Percentiles rank a stretch among this genome's conserved stretches.
Evolutionary conservation across 176 grass and related monocot genomes (phyloP).

Genomic region (Oryza glaberrima): DNA sequence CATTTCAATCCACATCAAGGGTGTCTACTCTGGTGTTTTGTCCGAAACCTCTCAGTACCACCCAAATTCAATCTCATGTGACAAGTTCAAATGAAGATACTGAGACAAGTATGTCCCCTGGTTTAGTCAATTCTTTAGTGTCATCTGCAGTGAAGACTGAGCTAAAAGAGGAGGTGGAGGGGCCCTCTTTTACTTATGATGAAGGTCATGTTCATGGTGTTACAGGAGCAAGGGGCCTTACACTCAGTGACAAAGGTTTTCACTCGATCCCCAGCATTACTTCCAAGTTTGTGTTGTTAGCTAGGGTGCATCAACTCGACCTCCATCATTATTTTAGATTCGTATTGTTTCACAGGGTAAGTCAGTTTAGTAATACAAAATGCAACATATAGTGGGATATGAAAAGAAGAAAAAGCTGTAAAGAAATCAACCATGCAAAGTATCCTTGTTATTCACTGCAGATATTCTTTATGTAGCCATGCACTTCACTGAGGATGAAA

Average conservation of each 20-base stretch:
- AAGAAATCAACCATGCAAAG: not conserved
- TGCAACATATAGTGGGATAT: not conserved
- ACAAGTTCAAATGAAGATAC: slow-evolving; percentile 45
- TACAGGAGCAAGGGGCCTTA: slow-evolving; percentile 43
- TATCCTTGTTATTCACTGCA: not conserved
- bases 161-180: slow-evolving; percentile 32
- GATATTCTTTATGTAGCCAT: not conserved
- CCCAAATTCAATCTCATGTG: slow-evolving; percentile 34
- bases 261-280: slow-evolving; percentile 53
- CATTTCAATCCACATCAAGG: slow-evolving; percentile 25
- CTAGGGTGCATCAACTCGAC: slow-evolving; percentile 11
- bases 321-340: slow-evolving; percentile 75
- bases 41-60: slow-evolving; percentile 30
- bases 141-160: slow-evolving; percentile 33
- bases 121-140: slow-evolving; percentile 32
- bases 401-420: not conserved
- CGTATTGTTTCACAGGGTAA: not conserved
- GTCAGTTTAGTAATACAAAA: slow-evolving; percentile 29
- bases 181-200: slow-evolving; percentile 37
- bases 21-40: slow-evolving; percentile 37
- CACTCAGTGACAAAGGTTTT: slow-evolving; percentile 55
- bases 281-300: slow-evolving; percentile 68
- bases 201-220: slow-evolving; percentile 51
- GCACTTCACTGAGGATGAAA: not conserved
- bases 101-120: slow-evolving; percentile 38